phyloP scores from a whole-genome alignment of 345 rosid genomes.

The Punica granatum region DNA sequence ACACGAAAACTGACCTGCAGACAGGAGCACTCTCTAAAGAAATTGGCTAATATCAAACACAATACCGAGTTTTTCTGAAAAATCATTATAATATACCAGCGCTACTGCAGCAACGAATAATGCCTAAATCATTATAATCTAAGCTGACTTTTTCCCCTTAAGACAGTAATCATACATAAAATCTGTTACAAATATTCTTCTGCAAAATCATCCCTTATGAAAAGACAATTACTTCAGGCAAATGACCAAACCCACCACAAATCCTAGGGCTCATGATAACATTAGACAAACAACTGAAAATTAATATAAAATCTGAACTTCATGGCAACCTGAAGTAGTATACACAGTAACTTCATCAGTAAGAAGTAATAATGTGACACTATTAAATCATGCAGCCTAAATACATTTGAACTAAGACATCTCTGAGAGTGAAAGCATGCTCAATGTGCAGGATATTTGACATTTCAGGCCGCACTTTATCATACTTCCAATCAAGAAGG shows the following conservation, averaged over 20 bases:
- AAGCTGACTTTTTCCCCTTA: not conserved
- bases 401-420: not conserved
- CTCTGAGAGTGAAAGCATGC: not conserved
- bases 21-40: conserved; percentile 8
- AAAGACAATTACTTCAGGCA: not conserved
- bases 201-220: not conserved
- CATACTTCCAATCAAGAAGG: conserved; percentile 11
- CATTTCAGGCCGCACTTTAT: not conserved
- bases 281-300: not conserved
- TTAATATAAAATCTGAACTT: not conserved
- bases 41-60: not conserved
- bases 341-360: not conserved
- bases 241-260: not conserved
- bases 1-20: conserved; percentile 90
- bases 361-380: not conserved
- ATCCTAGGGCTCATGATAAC: not conserved
- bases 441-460: not conserved
- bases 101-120: too few species aligned
- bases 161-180: not conserved
- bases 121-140: too few species aligned
- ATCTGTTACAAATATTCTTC: not conserved
- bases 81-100: not conserved
- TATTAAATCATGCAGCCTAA: not conserved
- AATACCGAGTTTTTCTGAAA: not conserved
- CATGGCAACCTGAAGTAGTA: not conserved